Percentiles rank a stretch among this genome's conserved stretches.
Evolutionary conservation across 768 basidiomycete species (phyloP).

Genomic region (Xanthoconium purpureum): DNA sequence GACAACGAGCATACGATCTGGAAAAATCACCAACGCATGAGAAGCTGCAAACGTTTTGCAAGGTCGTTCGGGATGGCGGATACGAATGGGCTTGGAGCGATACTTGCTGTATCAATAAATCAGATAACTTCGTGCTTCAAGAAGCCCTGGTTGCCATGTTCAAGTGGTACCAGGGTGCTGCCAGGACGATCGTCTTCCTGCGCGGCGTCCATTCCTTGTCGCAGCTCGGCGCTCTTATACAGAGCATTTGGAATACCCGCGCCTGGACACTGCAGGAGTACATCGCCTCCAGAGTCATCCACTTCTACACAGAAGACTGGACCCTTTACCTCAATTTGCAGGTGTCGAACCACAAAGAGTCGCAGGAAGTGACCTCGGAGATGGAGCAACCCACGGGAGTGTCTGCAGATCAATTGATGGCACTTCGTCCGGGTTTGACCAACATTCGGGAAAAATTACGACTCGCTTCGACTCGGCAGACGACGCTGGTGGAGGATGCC

Average conservation of each 20-base stretch:
- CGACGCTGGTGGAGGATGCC: background rate
- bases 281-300: background rate
- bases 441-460: background rate
- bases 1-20: background rate
- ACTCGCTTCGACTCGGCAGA: background rate
- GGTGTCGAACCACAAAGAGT: background rate
- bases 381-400: background rate
- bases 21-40: too few species aligned
- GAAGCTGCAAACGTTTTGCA: background rate
- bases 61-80: too few species aligned
- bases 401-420: background rate
- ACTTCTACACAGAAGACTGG: background rate
- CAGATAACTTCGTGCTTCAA: background rate
- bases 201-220: background rate
- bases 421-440: background rate
- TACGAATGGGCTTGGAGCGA: too few species aligned
- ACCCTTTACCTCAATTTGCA: background rate
- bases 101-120: too few species aligned
- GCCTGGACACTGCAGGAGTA: background rate
- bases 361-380: background rate
- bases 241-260: constrained; percentile 9
- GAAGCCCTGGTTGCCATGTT: background rate
- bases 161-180: background rate
- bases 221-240: background rate
- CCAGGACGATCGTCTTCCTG: background rate